These are phyloP conservation scores for Penicillium salamii DNA, from an alignment of 495 filamentous ascomycete species.

Conservation along the genomic window DNA sequence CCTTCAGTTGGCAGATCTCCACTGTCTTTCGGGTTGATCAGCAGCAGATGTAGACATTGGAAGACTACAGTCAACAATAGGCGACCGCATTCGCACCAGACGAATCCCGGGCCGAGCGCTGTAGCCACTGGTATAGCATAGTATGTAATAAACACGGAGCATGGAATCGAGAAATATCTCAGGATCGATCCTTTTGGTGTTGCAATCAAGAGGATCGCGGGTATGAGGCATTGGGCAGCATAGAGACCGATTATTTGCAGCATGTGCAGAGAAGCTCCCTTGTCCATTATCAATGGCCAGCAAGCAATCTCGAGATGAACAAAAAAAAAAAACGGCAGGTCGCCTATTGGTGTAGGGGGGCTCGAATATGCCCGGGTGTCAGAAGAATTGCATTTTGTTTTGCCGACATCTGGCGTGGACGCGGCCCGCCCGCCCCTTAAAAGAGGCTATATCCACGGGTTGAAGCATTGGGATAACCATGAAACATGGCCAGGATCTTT, in stretches of 20 bases:
- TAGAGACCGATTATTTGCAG: constrained; percentile 10
- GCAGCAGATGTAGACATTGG: constrained; percentile 16
- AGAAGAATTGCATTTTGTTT: too few species aligned
- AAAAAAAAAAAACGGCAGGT: neutral
- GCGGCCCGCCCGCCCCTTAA: too few species aligned
- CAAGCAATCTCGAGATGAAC: too few species aligned
- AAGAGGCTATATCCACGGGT: too few species aligned
- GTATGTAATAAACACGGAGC: constrained; percentile 8
- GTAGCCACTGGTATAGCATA: constrained; percentile 9
- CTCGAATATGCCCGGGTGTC: too few species aligned
- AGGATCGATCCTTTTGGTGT: constrained; percentile 17
- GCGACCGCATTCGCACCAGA: constrained; percentile 20
- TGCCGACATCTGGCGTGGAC: too few species aligned
- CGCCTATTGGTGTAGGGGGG: neutral
- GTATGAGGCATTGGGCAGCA: constrained; percentile 9
- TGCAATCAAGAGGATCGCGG: constrained; percentile 9
- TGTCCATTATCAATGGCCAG: constrained; percentile 7
- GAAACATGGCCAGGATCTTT: too few species aligned
- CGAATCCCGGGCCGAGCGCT: constrained; percentile 13
- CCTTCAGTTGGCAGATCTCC: constrained; percentile 5
- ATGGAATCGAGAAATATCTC: constrained; percentile 17
- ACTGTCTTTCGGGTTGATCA: constrained; percentile 16
- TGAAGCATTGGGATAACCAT: too few species aligned
- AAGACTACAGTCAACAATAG: constrained; percentile 16
- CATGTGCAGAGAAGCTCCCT: constrained; percentile 1